Evolutionary conservation across 2,329 filamentous ascomycete genomes (phyloP).

Genomic region (Fusarium euwallaceae): DNA sequence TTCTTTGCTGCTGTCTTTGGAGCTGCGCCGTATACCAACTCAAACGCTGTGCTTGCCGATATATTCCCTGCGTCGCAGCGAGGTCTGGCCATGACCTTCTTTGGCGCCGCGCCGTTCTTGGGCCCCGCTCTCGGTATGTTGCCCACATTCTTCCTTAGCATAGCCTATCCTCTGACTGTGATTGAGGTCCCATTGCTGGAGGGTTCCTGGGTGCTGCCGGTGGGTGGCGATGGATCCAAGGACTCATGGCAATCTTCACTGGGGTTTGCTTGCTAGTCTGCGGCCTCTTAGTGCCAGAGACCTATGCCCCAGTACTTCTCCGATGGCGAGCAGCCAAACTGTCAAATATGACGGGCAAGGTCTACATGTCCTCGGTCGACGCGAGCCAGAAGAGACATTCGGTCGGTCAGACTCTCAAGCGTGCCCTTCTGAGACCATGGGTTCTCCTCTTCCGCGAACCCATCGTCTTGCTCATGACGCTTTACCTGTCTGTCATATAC

Average conservation of each 20-base stretch:
- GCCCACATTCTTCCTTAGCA: background rate
- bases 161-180: background rate
- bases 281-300: constrained; percentile 85
- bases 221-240: constrained; percentile 86
- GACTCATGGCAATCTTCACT: constrained; percentile 80
- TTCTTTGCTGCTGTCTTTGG: constrained; percentile 84
- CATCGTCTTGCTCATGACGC: constrained; percentile 81
- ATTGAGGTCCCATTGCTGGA: constrained; percentile 62
- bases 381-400: constrained; percentile 11
- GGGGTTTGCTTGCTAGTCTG: constrained; percentile 77
- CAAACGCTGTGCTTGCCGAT: constrained; percentile 83
- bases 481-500: constrained; percentile 86
- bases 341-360: constrained; percentile 33
- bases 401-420: constrained; percentile 64
- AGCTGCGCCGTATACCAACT: constrained; percentile 83
- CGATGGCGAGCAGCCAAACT: constrained; percentile 33
- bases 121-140: constrained; percentile 66
- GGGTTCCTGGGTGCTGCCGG: constrained; percentile 77
- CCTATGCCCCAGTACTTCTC: constrained; percentile 83
- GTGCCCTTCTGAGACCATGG: constrained; percentile 78
- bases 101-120: constrained; percentile 81
- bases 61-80: constrained; percentile 83
- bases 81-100: constrained; percentile 85
- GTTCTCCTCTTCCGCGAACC: constrained; percentile 79
- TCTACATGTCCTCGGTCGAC: constrained; percentile 25